phyloP scores from a whole-genome alignment of 2,329 filamentous ascomycete genomes.

The Colletotrichum phormii region DNA sequence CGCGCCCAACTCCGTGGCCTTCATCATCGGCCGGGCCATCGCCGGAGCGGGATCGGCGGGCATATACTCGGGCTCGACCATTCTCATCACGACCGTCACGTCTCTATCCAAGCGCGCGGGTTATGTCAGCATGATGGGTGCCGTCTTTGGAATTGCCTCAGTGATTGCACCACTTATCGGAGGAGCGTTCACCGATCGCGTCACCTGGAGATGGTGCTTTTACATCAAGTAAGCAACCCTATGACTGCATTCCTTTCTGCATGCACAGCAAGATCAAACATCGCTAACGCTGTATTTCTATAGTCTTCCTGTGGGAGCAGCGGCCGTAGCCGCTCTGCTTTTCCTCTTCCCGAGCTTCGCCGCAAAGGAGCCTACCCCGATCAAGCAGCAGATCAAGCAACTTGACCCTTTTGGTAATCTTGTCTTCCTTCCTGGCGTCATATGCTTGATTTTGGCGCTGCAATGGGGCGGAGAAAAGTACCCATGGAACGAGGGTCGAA shows the following conservation, averaged over 20 bases:
- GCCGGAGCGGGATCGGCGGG: constrained; percentile 50
- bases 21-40: constrained; percentile 52
- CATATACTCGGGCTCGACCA: constrained; percentile 46
- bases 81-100: constrained; percentile 51
- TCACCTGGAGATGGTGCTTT: constrained; percentile 47
- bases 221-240: no score
- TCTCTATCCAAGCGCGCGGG: no score
- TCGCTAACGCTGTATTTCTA: no score
- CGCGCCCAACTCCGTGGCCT: constrained; percentile 45
- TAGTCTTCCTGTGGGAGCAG: no score
- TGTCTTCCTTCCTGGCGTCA: constrained; percentile 61
- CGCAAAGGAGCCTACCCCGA: constrained; percentile 52
- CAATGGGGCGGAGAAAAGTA: constrained; percentile 67
- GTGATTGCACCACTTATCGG: constrained; percentile 42
- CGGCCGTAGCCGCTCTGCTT: no score
- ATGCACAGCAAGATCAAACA: no score
- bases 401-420: constrained; percentile 61
- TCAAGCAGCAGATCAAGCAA: constrained; percentile 40
- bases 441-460: constrained; percentile 65
- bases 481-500: constrained; percentile 56
- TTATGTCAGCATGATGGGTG: constrained; percentile 33
- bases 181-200: constrained; percentile 43
- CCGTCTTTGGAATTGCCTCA: constrained; percentile 51
- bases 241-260: no score
- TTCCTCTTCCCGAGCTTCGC: no score